phyloP scores from a whole-genome alignment of 805 yeast genomes.

The Starmerella bombicola region DNA sequence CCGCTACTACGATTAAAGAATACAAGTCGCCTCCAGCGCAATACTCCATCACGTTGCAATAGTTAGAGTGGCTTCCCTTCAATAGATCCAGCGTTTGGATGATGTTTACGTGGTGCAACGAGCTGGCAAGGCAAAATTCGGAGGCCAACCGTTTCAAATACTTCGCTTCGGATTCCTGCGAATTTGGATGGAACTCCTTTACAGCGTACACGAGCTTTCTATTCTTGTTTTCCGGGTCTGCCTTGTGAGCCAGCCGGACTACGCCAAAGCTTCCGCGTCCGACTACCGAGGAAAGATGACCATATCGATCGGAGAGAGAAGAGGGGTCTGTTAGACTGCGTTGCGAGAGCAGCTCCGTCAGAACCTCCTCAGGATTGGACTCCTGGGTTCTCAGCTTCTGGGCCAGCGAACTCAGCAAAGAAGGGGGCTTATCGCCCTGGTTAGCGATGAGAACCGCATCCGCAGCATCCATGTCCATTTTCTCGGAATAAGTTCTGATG shows the following conservation, averaged over 20 bases:
- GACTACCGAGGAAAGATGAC: slow-evolving; percentile 79
- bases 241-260: slow-evolving; percentile 67
- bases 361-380: slow-evolving; percentile 18
- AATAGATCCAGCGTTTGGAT: slow-evolving; percentile 66
- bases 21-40: slow-evolving; percentile 78
- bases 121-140: slow-evolving; percentile 76
- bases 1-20: slow-evolving; percentile 42
- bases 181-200: slow-evolving; percentile 53
- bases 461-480: slow-evolving; percentile 18
- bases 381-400: slow-evolving; percentile 12
- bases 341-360: slow-evolving; percentile 13
- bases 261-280: slow-evolving; percentile 92
- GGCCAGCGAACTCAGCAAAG: slow-evolving; percentile 18
- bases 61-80: slow-evolving; percentile 54
- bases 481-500: slow-evolving; percentile 4
- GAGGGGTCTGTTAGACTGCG: slow-evolving; percentile 9
- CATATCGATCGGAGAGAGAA: slow-evolving; percentile 72
- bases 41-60: slow-evolving; percentile 87
- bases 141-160: slow-evolving; percentile 65
- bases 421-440: slow-evolving; percentile 18
- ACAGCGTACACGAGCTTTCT: slow-evolving; percentile 49
- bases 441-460: slow-evolving; percentile 17
- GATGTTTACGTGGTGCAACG: slow-evolving; percentile 59
- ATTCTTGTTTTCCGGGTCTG: slow-evolving; percentile 30
- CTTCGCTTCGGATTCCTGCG: slow-evolving; percentile 43